These are phyloP conservation scores for Aspergillus sojae DNA, from an alignment of 2,329 filamentous ascomycete species.

Conservation along the genomic window DNA sequence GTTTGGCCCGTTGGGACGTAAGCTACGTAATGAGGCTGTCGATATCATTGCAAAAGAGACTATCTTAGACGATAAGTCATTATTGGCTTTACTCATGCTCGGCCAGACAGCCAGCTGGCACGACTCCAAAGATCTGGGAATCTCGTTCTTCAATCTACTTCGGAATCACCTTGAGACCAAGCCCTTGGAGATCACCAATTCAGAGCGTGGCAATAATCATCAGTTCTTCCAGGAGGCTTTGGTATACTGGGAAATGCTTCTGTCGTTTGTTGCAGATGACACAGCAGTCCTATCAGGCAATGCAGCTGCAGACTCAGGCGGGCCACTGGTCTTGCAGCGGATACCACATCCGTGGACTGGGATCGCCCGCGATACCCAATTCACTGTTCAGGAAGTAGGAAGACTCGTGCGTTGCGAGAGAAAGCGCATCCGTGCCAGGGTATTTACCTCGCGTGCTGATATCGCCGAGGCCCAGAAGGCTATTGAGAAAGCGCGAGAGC, in stretches of 20 bases:
- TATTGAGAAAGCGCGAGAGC: slow-evolving; percentile 38
- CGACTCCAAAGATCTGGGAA: slow-evolving; percentile 57
- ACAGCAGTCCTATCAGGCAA: slow-evolving; percentile 30
- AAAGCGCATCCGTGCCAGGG: slow-evolving; percentile 35
- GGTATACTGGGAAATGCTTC: slow-evolving; percentile 63
- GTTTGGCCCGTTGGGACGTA: slow-evolving; percentile 53
- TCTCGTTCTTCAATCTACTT: slow-evolving; percentile 52
- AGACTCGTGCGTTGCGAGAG: slow-evolving; percentile 42
- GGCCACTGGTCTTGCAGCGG: slow-evolving; percentile 35
- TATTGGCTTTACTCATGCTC: slow-evolving; percentile 61
- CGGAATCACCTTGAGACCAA: slow-evolving; percentile 46
- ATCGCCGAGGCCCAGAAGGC: slow-evolving; percentile 36
- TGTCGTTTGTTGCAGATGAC: slow-evolving; percentile 55
- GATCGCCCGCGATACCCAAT: slow-evolving; percentile 41
- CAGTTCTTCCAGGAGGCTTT: slow-evolving; percentile 60
- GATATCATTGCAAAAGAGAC: slow-evolving; percentile 54
- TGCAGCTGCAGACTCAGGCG: slow-evolving; percentile 22
- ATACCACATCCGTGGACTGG: slow-evolving; percentile 45
- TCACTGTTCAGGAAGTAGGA: slow-evolving; percentile 49
- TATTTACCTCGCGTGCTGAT: slow-evolving; percentile 42
- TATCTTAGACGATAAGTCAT: slow-evolving; percentile 55
- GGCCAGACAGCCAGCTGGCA: slow-evolving; percentile 65
- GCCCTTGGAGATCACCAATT: slow-evolving; percentile 30
- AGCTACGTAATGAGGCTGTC: slow-evolving; percentile 56
- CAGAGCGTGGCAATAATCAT: slow-evolving; percentile 44